phyloP scores from a whole-genome alignment of 495 filamentous ascomycete genomes.

The Polyplosphaeria fusca region DNA sequence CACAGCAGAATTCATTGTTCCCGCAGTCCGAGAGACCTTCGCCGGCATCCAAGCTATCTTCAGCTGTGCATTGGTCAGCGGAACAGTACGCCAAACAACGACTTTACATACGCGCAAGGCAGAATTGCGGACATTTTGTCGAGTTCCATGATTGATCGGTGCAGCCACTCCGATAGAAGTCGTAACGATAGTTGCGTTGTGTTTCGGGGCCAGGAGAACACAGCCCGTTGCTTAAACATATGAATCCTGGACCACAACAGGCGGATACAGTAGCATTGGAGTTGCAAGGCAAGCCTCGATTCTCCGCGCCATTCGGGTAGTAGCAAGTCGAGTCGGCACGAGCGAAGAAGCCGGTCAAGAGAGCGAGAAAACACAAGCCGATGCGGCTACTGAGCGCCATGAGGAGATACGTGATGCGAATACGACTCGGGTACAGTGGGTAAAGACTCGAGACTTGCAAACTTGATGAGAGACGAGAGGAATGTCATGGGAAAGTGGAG shows the following conservation, averaged over 20 bases:
- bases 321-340: slow-evolving; percentile 17
- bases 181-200: slow-evolving; percentile 1
- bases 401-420: too few relatives aligned
- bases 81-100: background rate
- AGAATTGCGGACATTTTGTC: slow-evolving; percentile 3
- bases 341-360: too few relatives aligned
- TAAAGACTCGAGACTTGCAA: too few relatives aligned
- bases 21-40: slow-evolving; percentile 13
- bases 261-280: background rate
- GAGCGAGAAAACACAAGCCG: too few relatives aligned
- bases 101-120: slow-evolving; percentile 4
- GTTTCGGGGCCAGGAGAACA: slow-evolving; percentile 3
- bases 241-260: slow-evolving; percentile 14
- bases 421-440: too few relatives aligned
- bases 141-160: slow-evolving; percentile 18
- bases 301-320: slow-evolving; percentile 6
- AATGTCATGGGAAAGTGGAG: too few relatives aligned
- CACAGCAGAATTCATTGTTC: slow-evolving; percentile 10
- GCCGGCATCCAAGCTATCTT: slow-evolving; percentile 1
- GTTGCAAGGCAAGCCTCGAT: slow-evolving; percentile 7
- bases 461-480: too few relatives aligned
- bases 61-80: background rate
- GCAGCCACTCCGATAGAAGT: slow-evolving; percentile 16
- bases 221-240: slow-evolving; percentile 19
- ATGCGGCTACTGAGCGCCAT: too few relatives aligned